Evolutionary conservation across 2,329 filamentous ascomycete genomes (phyloP).

Genomic region (Lachnellula subtilissima): DNA sequence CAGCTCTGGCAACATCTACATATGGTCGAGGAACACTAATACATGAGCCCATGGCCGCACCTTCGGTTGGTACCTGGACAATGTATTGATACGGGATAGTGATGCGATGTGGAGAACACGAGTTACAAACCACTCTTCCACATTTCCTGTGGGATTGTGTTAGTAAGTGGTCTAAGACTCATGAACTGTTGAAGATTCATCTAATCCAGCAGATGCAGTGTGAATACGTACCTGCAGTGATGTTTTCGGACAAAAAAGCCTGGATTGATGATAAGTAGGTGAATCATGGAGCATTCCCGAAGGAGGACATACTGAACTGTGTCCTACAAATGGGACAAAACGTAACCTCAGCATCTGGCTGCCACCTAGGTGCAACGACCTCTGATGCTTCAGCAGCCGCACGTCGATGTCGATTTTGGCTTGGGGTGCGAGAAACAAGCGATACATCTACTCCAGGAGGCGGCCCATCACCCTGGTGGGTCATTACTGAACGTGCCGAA

Average conservation of each 20-base stretch:
- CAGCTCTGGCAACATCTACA: slow-evolving; percentile 15
- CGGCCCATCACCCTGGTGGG: background rate
- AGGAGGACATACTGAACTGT: slow-evolving; percentile 54
- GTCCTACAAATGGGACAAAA: slow-evolving; percentile 79
- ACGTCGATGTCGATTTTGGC: slow-evolving; percentile 2
- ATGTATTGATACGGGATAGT: slow-evolving; percentile 93
- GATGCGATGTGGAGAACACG: slow-evolving; percentile 90
- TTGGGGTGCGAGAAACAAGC: background rate
- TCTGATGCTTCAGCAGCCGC: background rate
- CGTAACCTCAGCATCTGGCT: slow-evolving; percentile 77
- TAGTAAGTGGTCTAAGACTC: background rate
- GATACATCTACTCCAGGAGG: background rate
- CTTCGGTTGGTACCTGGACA: slow-evolving; percentile 60
- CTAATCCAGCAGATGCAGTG: background rate
- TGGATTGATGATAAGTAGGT: slow-evolving; percentile 11
- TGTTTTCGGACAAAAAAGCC: slow-evolving; percentile 80
- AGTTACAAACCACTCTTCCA: slow-evolving; percentile 82
- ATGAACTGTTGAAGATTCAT: background rate
- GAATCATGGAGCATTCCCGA: background rate
- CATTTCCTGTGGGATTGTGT: slow-evolving; percentile 61
- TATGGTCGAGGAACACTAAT: slow-evolving; percentile 7
- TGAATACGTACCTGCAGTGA: slow-evolving; percentile 68
- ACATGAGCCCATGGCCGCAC: slow-evolving; percentile 36
- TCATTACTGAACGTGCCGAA: background rate
- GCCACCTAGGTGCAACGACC: slow-evolving; percentile 70